phyloP scores from a whole-genome alignment of 2,329 filamentous ascomycete genomes.

The Colletotrichum cordylinicola region DNA sequence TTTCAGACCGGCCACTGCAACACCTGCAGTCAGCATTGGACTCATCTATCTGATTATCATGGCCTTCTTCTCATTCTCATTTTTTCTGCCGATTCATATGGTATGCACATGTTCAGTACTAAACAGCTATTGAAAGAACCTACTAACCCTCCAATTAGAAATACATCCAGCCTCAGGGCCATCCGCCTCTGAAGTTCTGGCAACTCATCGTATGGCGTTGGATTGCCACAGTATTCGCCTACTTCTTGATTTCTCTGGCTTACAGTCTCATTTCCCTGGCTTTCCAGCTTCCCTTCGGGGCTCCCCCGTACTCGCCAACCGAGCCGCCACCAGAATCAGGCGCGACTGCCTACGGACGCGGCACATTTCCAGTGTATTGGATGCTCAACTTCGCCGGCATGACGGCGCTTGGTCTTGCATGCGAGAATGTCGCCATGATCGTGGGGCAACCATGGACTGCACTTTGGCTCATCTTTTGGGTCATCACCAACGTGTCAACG shows the following conservation, averaged over 20 bases:
- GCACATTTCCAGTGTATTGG: constrained; percentile 67
- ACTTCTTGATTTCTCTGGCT: constrained; percentile 66
- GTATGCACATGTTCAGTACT: constrained; percentile 25
- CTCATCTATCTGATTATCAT: constrained; percentile 73
- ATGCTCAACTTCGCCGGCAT: constrained; percentile 69
- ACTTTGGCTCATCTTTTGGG: constrained; percentile 71
- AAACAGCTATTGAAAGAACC: background rate
- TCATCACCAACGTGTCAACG: constrained; percentile 68
- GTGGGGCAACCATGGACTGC: constrained; percentile 64
- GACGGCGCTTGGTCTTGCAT: constrained; percentile 66
- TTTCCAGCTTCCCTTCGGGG: constrained; percentile 67
- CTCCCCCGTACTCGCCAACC: constrained; percentile 43
- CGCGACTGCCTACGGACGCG: constrained; percentile 60
- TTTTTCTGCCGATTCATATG: constrained; percentile 68
- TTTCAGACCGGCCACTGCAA: constrained; percentile 58
- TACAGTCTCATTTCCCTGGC: constrained; percentile 69
- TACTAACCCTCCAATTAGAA: constrained; percentile 29
- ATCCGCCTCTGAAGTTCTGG: constrained; percentile 62
- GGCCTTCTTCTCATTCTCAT: constrained; percentile 70
- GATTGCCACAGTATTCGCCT: constrained; percentile 59
- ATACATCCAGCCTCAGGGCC: constrained; percentile 59
- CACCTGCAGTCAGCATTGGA: constrained; percentile 65
- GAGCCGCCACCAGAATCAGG: constrained; percentile 49
- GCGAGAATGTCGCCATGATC: constrained; percentile 70
- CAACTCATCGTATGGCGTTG: constrained; percentile 66